Conservation (phyloP, 495 filamentous ascomycete species). For the Monascus purpureus region DNA sequence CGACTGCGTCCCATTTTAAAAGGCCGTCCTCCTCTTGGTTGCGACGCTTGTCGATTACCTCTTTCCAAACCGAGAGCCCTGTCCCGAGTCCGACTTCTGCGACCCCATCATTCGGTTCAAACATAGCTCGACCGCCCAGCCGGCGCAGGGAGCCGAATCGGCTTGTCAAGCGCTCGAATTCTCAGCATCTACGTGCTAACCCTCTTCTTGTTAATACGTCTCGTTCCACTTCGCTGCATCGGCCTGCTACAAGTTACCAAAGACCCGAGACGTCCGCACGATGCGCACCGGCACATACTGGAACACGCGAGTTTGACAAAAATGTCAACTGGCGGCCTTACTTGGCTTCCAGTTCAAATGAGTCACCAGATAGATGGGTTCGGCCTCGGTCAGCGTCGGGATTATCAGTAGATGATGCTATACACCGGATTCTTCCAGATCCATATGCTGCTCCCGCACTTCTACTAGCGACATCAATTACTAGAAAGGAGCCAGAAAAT, state of each 20-base stretch:
- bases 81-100: constrained; percentile 52
- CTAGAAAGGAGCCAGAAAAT: constrained; percentile 3
- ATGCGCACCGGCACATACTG: constrained; percentile 7
- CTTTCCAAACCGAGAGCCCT: constrained; percentile 58
- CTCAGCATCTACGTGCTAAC: constrained; percentile 37
- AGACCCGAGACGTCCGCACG: constrained; percentile 54
- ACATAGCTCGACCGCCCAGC: constrained; percentile 31
- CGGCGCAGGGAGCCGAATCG: constrained; percentile 59
- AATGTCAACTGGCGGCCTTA: constrained; percentile 30
- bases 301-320: constrained; percentile 8
- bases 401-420: constrained; percentile 10
- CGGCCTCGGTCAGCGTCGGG: constrained; percentile 17
- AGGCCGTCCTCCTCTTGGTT: constrained; percentile 59
- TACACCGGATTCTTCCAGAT: constrained; percentile 17
- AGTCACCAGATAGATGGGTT: constrained; percentile 20
- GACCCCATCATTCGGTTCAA: constrained; percentile 58
- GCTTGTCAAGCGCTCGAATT: constrained; percentile 69
- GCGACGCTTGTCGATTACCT: constrained; percentile 55
- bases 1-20: constrained; percentile 26
- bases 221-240: constrained; percentile 45
- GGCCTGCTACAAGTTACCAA: constrained; percentile 82
- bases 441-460: constrained; percentile 20
- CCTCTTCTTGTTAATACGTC: constrained; percentile 19
- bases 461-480: constrained; percentile 25
- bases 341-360: constrained; percentile 23